Evolutionary conservation across 148 eudicot genomes (phyloP).

Genomic region (Fagopyrum tataricum): DNA sequence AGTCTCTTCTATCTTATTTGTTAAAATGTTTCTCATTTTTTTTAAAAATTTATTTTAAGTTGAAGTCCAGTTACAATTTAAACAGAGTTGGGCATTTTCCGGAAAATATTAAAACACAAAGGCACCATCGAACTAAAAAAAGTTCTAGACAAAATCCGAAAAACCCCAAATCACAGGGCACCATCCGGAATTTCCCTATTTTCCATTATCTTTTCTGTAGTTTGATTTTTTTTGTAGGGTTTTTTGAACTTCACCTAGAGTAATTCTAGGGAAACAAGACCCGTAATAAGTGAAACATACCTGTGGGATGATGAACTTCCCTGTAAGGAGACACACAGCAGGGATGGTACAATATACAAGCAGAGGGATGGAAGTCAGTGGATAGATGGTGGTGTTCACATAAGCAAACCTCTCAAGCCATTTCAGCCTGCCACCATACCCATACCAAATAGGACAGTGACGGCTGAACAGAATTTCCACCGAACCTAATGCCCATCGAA

Average conservation of each 20-base stretch:
- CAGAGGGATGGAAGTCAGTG: slow-evolving; percentile 64
- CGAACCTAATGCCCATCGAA: slow-evolving; percentile 86
- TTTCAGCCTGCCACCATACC: slow-evolving; percentile 58
- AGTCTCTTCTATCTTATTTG: no score
- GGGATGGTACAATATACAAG: slow-evolving; percentile 58
- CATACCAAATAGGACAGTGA: slow-evolving; percentile 84
- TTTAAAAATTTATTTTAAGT: no score
- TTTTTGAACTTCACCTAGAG: no score
- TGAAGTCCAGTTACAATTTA: no score
- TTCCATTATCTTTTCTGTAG: no score
- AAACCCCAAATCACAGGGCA: neutral
- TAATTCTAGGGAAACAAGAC: neutral
- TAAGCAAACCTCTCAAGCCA: slow-evolving; percentile 75
- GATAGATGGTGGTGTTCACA: slow-evolving; percentile 67
- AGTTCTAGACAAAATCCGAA: no score
- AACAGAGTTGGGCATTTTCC: no score
- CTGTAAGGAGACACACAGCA: slow-evolving; percentile 65
- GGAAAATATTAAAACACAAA: no score
- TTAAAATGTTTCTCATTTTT: no score
- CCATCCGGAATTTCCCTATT: no score
- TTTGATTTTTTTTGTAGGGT: no score
- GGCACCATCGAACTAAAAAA: no score
- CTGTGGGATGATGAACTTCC: slow-evolving; percentile 72
- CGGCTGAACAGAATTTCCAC: slow-evolving; percentile 74
- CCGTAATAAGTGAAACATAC: slow-evolving; percentile 15